These are phyloP conservation scores for Podospora comata DNA, from an alignment of 495 filamentous ascomycete genomes.

Conservation along the genomic window DNA sequence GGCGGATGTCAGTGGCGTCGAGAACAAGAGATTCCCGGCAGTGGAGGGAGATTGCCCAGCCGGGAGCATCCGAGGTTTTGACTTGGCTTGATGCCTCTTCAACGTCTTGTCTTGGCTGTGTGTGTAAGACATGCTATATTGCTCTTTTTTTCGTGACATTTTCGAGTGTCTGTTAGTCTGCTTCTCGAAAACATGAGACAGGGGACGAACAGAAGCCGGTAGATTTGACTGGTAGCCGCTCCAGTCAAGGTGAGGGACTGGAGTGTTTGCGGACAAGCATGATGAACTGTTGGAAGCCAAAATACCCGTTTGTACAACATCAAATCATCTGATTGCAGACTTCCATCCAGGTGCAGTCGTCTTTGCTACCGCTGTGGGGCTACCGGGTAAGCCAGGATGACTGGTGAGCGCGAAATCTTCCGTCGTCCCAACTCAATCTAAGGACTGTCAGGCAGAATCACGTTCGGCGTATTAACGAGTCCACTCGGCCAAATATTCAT, in stretches of 20 bases:
- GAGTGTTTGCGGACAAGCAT: background rate
- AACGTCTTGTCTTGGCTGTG: constrained; percentile 1
- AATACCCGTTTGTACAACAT: background rate
- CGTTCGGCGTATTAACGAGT: background rate
- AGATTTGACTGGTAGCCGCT: background rate
- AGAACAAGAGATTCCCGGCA: constrained; percentile 7
- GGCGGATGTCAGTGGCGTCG: constrained; percentile 10
- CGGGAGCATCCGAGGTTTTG: constrained; percentile 3
- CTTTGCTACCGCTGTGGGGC: background rate
- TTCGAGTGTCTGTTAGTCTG: background rate
- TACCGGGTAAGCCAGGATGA: background rate
- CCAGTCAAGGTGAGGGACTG: background rate
- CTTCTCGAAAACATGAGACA: background rate
- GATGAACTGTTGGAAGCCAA: background rate
- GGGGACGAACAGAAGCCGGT: background rate
- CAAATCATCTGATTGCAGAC: background rate
- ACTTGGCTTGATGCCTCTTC: background rate
- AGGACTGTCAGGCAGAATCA: background rate
- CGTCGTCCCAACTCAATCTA: background rate
- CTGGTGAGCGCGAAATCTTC: background rate
- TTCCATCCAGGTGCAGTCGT: background rate
- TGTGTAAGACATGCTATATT: too few species aligned
- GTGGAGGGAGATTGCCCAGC: background rate
- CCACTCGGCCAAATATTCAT: background rate
- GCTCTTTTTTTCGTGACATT: too few species aligned